Percentiles rank a stretch among this genome's conserved stretches.
These are phyloP conservation scores for Wickerhamiella kazuoi DNA, from an alignment of 805 yeast species.

Conservation along the genomic window DNA sequence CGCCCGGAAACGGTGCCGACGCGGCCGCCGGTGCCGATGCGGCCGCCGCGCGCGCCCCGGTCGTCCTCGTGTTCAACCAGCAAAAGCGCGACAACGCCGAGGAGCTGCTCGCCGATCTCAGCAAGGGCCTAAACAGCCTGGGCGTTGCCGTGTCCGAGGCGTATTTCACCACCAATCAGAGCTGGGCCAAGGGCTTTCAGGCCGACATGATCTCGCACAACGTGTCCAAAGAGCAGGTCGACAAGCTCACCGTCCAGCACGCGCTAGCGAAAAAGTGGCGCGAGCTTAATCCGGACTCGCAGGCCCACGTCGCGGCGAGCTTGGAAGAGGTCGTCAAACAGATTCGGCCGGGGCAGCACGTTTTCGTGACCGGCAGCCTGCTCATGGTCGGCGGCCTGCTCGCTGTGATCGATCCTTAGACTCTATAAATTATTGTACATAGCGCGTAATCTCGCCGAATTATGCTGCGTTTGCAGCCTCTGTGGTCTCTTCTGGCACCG, in stretches of 20 bases:
- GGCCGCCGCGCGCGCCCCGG: constrained; percentile 2
- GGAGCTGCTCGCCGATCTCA: constrained; percentile 30
- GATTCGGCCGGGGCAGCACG: constrained; percentile 35
- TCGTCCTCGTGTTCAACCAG: constrained; percentile 71
- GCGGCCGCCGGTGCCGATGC: too few species aligned
- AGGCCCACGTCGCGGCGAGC: constrained; percentile 40
- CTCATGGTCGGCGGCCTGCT: constrained; percentile 89
- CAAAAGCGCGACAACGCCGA: constrained; percentile 75
- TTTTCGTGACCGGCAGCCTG: constrained; percentile 83
- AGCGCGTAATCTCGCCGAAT: too few species aligned
- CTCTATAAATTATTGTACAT: background rate
- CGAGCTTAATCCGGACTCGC: constrained; percentile 25
- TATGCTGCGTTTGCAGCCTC: too few species aligned
- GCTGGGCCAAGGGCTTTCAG: constrained; percentile 71
- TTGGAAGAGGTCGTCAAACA: constrained; percentile 56
- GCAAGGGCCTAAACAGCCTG: constrained; percentile 14
- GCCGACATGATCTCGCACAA: constrained; percentile 74
- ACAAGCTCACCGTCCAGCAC: constrained; percentile 65
- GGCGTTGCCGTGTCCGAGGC: constrained; percentile 18
- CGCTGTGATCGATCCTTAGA: constrained; percentile 47
- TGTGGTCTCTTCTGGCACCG: too few species aligned
- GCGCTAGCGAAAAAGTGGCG: constrained; percentile 56
- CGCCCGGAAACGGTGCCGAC: too few species aligned
- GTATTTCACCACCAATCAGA: constrained; percentile 81
- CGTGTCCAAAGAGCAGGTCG: constrained; percentile 61